These are phyloP conservation scores for Periconia sp. DNA, from an alignment of 2,329 filamentous ascomycete species.

Conservation along the genomic window DNA sequence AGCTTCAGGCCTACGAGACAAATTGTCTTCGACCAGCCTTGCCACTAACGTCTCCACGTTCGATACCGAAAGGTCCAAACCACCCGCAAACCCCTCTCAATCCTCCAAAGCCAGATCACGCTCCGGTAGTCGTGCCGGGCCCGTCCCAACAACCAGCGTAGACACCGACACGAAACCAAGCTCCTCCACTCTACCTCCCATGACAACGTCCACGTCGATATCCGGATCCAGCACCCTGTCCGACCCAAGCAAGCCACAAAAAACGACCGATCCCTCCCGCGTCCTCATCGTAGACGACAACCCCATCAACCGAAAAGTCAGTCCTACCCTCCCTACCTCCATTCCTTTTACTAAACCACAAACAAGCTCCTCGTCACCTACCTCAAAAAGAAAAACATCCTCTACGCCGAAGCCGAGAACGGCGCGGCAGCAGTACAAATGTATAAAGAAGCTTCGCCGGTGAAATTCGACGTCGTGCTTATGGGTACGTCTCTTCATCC, in stretches of 20 bases:
- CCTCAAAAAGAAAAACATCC: conserved; percentile 26
- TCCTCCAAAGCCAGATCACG: background rate
- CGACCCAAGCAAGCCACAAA: background rate
- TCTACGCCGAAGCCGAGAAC: conserved; percentile 33
- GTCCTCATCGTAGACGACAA: conserved; percentile 46
- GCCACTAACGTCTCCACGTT: background rate
- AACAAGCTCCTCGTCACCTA: conserved; percentile 36
- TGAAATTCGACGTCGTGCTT: conserved; percentile 27
- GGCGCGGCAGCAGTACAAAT: conserved; percentile 32
- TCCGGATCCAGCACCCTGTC: background rate
- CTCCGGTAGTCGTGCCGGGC: background rate
- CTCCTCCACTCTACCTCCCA: background rate
- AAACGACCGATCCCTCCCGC: background rate
- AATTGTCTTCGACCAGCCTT: background rate
- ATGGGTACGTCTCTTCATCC: conserved; percentile 27
- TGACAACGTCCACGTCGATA: too few species aligned
- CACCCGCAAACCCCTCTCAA: background rate
- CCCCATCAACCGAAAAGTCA: conserved; percentile 39
- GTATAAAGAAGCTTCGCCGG: conserved; percentile 18
- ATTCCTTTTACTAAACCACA: too few species aligned
- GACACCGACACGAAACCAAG: background rate
- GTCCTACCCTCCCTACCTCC: background rate
- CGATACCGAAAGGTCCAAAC: background rate
- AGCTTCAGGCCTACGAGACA: background rate
- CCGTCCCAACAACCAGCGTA: background rate